These are phyloP conservation scores for Schwanniomyces yamadae DNA, from an alignment of 805 yeast genomes.

Conservation along the genomic window DNA sequence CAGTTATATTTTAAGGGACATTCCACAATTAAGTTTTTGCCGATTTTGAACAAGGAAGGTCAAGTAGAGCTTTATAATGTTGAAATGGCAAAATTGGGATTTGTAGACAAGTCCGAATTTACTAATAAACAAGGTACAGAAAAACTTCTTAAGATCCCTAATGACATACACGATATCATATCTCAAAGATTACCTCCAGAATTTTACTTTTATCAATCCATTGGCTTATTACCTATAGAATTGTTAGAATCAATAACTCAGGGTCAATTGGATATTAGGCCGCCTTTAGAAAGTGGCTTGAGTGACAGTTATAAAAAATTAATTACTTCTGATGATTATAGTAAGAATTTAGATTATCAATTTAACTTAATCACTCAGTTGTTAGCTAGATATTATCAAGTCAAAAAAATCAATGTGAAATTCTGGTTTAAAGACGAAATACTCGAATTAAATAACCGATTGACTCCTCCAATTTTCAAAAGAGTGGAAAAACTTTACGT, in stretches of 20 bases:
- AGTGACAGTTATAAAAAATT: conserved; percentile 59
- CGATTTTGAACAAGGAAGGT: conserved; percentile 70
- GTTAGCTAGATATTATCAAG: conserved; percentile 82
- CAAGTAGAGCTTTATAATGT: conserved; percentile 55
- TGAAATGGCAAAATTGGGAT: conserved; percentile 39
- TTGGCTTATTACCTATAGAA: conserved; percentile 68
- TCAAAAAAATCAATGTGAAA: conserved; percentile 55
- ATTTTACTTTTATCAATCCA: conserved; percentile 72
- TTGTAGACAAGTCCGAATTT: conserved; percentile 18
- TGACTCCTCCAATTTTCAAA: conserved; percentile 52
- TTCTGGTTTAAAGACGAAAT: conserved; percentile 53
- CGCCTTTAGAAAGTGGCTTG: conserved; percentile 64
- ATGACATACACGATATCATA: conserved; percentile 76
- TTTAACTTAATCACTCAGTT: conserved; percentile 68
- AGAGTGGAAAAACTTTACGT: conserved; percentile 26
- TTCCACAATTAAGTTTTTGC: conserved; percentile 67
- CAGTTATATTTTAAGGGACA: conserved; percentile 65
- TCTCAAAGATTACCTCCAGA: conserved; percentile 88
- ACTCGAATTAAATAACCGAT: conserved; percentile 49
- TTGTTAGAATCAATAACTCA: conserved; percentile 65
- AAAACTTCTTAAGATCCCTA: conserved; percentile 51
- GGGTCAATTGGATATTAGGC: conserved; percentile 59
- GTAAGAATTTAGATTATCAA: conserved; percentile 57
- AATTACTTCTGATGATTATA: conserved; percentile 43
- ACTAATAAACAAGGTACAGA: conserved; percentile 10